These are phyloP conservation scores for Castanopsis chinensis DNA, from an alignment of 306 rosid species.

Conservation along the genomic window DNA sequence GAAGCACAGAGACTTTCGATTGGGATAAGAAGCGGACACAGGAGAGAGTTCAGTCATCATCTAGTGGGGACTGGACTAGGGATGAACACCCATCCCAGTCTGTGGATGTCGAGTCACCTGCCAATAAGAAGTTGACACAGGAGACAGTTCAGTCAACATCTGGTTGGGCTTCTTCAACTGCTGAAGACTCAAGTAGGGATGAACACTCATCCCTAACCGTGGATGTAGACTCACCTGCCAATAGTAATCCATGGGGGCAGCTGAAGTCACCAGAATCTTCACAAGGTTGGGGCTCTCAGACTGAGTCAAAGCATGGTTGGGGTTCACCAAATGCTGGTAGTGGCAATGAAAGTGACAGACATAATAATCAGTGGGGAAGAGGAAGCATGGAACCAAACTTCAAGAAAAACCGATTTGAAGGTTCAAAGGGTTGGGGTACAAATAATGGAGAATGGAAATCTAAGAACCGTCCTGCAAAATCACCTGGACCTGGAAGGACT, in stretches of 20 bases:
- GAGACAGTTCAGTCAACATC: conserved; percentile 5
- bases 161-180: conserved; percentile 29
- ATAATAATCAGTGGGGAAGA: conserved; percentile 53
- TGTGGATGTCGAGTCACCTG: not conserved
- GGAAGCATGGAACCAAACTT: conserved; percentile 42
- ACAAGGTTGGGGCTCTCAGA: conserved; percentile 36
- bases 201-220: conserved; percentile 8
- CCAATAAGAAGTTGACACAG: conserved; percentile 6
- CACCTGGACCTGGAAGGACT: conserved; percentile 65
- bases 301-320: conserved; percentile 49
- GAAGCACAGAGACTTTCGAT: conserved; percentile 2
- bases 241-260: conserved; percentile 43
- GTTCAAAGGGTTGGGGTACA: conserved; percentile 68
- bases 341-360: conserved; percentile 38
- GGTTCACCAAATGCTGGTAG: conserved; percentile 42
- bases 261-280: conserved; percentile 32
- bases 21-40: conserved; percentile 29
- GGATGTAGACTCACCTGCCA: conserved; percentile 20
- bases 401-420: conserved; percentile 55
- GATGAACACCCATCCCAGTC: conserved; percentile 18
- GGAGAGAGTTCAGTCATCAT: not conserved
- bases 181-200: conserved; percentile 11
- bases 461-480: conserved; percentile 47
- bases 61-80: conserved; percentile 25
- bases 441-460: conserved; percentile 64